These are phyloP conservation scores for Suaeda aralocaspica DNA, from an alignment of 148 eudicot species.

Conservation along the genomic window DNA sequence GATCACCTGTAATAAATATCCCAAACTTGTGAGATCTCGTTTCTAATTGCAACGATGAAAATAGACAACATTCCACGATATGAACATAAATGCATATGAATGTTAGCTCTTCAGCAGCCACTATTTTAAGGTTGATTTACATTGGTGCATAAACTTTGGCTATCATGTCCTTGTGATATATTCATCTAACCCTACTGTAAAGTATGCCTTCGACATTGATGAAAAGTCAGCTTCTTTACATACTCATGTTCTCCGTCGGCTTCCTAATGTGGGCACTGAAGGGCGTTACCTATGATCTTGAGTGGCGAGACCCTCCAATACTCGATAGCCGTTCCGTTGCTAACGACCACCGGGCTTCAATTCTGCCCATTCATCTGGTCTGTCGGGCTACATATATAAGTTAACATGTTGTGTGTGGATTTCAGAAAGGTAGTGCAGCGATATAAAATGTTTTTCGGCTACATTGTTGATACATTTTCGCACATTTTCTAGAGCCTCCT, in stretches of 20 bases:
- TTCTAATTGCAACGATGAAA: background rate
- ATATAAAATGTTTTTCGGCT: too few species aligned
- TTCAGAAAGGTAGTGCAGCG: background rate
- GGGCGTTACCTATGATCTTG: conserved; percentile 83
- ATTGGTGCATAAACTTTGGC: too few species aligned
- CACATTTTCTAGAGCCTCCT: too few species aligned
- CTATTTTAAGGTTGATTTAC: background rate
- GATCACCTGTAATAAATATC: conserved; percentile 38
- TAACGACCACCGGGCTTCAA: conserved; percentile 71
- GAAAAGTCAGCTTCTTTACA: too few species aligned
- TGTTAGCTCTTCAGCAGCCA: too few species aligned
- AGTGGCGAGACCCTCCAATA: conserved; percentile 68
- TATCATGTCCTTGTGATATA: too few species aligned
- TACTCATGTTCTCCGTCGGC: background rate
- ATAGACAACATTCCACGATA: too few species aligned
- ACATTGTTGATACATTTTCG: too few species aligned
- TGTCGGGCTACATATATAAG: conserved; percentile 47
- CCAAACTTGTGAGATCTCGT: background rate
- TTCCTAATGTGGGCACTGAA: background rate
- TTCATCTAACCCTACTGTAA: too few species aligned
- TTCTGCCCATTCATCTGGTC: conserved; percentile 71
- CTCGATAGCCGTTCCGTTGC: conserved; percentile 58
- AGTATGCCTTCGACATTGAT: too few species aligned
- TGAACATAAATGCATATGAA: too few species aligned
- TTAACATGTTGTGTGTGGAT: background rate